Conservation (phyloP, 2,329 filamentous ascomycete genomes). For the Aspergillus oerlinghausenensis region DNA sequence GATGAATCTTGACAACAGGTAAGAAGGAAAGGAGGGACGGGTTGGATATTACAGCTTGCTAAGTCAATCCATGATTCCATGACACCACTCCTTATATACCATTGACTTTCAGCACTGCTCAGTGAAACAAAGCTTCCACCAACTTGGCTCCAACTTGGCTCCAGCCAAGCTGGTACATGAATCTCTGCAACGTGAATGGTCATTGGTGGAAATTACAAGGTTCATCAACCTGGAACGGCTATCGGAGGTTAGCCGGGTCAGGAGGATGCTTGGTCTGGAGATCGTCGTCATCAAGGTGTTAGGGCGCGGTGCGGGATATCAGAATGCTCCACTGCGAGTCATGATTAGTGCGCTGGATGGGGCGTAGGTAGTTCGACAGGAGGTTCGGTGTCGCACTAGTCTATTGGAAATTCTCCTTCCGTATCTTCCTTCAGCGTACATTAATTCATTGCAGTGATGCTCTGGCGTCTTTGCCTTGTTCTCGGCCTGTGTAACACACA, state of each 20-base stretch:
- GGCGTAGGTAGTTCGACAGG: not conserved
- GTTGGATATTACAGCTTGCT: too few relatives aligned
- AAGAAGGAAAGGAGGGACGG: slow-evolving; percentile 2
- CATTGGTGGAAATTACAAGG: not conserved
- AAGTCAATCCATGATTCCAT: too few relatives aligned
- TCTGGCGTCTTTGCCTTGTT: too few relatives aligned
- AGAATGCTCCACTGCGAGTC: not conserved
- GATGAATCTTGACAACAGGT: not conserved
- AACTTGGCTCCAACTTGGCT: not conserved
- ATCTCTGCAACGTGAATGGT: not conserved
- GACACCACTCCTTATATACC: not conserved
- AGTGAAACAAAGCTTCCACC: not conserved
- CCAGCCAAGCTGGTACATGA: not conserved
- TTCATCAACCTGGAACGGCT: not conserved
- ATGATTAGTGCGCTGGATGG: not conserved
- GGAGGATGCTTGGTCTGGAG: not conserved
- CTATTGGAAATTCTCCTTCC: too few relatives aligned
- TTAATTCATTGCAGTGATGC: too few relatives aligned
- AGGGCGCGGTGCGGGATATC: not conserved
- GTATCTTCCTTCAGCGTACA: too few relatives aligned
- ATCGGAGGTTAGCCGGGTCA: not conserved
- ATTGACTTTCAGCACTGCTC: not conserved
- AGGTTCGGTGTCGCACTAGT: not conserved
- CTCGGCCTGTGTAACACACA: not conserved
- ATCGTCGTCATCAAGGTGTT: not conserved